Conservation (phyloP, 441 rosid genomes). For the Brassica hybrid region DNA sequence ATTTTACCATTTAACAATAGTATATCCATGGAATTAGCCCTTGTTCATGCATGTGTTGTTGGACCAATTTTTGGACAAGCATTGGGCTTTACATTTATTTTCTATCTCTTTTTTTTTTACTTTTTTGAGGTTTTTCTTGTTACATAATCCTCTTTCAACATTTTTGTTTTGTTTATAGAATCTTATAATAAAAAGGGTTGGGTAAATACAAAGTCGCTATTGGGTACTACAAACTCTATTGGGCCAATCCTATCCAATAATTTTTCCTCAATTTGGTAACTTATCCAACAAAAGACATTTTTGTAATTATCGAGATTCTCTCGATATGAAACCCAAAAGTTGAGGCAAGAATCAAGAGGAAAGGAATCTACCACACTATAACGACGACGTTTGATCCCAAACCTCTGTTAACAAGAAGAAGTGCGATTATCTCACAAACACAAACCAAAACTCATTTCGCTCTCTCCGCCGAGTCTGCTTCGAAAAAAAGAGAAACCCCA, state of each 20-base stretch:
- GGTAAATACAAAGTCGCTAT: not conserved
- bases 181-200: not conserved
- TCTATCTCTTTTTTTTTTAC: not conserved
- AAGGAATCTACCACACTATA: slow-evolving; percentile 8
- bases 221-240: not conserved
- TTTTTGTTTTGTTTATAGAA: too few species aligned
- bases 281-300: not conserved
- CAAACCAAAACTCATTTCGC: not conserved
- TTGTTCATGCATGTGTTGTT: too few species aligned
- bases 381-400: slow-evolving; percentile 38
- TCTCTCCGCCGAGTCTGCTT: not conserved
- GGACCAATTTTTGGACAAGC: too few species aligned
- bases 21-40: too few species aligned
- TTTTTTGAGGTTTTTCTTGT: not conserved
- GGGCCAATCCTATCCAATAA: slow-evolving; percentile 22
- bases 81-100: not conserved
- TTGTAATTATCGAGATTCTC: not conserved
- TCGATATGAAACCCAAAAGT: slow-evolving; percentile 24
- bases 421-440: slow-evolving; percentile 14
- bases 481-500: slow-evolving; percentile 24
- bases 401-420: not conserved
- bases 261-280: not conserved
- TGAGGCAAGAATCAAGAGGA: slow-evolving; percentile 25
- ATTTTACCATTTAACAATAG: not conserved
- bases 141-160: not conserved